phyloP scores from a whole-genome alignment of 148 eudicot species.

The Cornus florida region DNA sequence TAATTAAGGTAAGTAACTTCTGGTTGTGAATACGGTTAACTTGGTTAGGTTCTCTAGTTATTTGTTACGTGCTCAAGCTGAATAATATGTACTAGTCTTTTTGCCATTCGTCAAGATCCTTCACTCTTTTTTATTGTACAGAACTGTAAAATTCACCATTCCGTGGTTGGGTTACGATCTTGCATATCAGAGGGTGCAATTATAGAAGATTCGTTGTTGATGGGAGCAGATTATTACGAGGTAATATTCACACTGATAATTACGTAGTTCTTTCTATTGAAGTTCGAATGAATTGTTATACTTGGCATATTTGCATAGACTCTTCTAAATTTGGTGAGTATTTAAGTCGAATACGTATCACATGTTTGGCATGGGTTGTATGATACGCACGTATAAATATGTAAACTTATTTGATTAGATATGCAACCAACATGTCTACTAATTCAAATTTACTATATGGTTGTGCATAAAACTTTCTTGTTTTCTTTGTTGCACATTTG shows the following conservation, averaged over 20 bases:
- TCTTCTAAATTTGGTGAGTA: background rate
- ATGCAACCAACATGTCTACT: too few relatives aligned
- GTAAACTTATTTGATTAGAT: too few relatives aligned
- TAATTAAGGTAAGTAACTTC: constrained; percentile 69
- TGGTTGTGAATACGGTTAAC: background rate
- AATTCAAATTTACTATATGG: too few relatives aligned
- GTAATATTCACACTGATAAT: constrained; percentile 23
- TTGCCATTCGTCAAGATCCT: background rate
- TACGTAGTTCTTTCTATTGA: background rate
- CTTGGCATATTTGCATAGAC: background rate
- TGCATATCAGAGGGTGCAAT: constrained; percentile 94
- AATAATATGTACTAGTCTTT: background rate
- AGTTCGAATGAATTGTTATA: background rate
- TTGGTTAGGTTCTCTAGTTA: background rate
- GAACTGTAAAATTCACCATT: constrained; percentile 97
- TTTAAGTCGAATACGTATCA: background rate
- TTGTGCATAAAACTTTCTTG: too few relatives aligned
- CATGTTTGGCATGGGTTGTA: too few relatives aligned
- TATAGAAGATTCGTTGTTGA: constrained; percentile 84
- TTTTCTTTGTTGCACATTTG: too few relatives aligned
- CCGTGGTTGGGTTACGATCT: constrained; percentile 92
- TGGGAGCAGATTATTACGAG: constrained; percentile 99
- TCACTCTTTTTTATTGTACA: constrained; percentile 24
- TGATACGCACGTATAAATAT: too few relatives aligned
- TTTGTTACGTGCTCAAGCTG: background rate